These are phyloP conservation scores for Neurospora crassa DNA, from an alignment of 2,329 filamentous ascomycete species.

Conservation along the genomic window DNA sequence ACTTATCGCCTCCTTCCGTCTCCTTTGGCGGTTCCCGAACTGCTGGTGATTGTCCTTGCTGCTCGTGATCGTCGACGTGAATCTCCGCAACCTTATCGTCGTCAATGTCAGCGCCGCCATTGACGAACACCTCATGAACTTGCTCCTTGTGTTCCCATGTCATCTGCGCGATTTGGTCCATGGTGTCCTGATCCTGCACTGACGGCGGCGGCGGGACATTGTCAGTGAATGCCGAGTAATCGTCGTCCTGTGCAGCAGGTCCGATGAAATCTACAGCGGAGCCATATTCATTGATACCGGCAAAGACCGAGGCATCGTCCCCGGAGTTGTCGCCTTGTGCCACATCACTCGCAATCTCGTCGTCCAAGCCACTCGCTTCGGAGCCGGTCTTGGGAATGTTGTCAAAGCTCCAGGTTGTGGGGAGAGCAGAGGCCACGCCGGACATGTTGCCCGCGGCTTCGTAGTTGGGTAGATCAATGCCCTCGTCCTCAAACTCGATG, in stretches of 20 bases:
- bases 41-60: background rate
- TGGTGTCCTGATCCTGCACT: slow-evolving; percentile 7
- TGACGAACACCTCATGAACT: slow-evolving; percentile 23
- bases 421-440: slow-evolving; percentile 18
- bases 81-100: slow-evolving; percentile 34
- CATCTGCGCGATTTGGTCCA: slow-evolving; percentile 16
- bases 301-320: slow-evolving; percentile 18
- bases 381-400: slow-evolving; percentile 23
- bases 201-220: slow-evolving; percentile 13
- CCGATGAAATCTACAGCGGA: slow-evolving; percentile 15
- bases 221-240: slow-evolving; percentile 5
- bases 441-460: slow-evolving; percentile 19
- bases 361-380: slow-evolving; percentile 21
- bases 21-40: background rate
- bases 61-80: slow-evolving; percentile 18
- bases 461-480: slow-evolving; percentile 30
- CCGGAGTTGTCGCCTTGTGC: slow-evolving; percentile 29
- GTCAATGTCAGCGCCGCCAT: slow-evolving; percentile 25
- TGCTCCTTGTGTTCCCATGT: slow-evolving; percentile 21
- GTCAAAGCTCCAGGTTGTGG: slow-evolving; percentile 36
- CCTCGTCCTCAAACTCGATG: slow-evolving; percentile 31
- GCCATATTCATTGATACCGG: slow-evolving; percentile 15
- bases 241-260: slow-evolving; percentile 18
- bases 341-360: slow-evolving; percentile 25
- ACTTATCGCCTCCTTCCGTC: background rate